phyloP scores from a whole-genome alignment of 768 basidiomycete species.

The Hygrophorus pudorinus region DNA sequence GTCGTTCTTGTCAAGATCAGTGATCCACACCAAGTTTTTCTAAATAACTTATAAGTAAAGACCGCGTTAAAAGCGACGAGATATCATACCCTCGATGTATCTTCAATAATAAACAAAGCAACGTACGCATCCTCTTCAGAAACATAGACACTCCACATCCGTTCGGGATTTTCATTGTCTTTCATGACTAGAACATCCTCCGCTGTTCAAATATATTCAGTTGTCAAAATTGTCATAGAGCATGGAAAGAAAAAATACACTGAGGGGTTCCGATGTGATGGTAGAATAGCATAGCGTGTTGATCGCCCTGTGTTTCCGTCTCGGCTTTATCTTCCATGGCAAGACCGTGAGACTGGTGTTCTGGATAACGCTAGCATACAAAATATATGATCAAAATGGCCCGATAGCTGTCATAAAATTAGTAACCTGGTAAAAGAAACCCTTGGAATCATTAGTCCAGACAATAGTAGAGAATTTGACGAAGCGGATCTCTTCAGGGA shows the following conservation, averaged over 20 bases:
- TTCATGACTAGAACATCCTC: slow-evolving; percentile 60
- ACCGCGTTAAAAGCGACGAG: background rate
- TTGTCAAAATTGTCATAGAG: background rate
- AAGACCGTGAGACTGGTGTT: slow-evolving; percentile 23
- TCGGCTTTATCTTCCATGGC: slow-evolving; percentile 41
- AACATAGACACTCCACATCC: slow-evolving; percentile 48
- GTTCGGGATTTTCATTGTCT: slow-evolving; percentile 53
- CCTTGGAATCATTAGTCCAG: slow-evolving; percentile 73
- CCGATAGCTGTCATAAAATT: background rate
- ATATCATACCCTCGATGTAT: slow-evolving; percentile 47
- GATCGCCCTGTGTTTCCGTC: slow-evolving; percentile 51
- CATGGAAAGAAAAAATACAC: slow-evolving; percentile 26
- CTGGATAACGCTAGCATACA: slow-evolving; percentile 42
- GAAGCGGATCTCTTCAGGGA: slow-evolving; percentile 59
- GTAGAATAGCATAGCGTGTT: slow-evolving; percentile 68
- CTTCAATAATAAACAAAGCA: slow-evolving; percentile 41
- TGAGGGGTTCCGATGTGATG: slow-evolving; percentile 66
- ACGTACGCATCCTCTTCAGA: slow-evolving; percentile 63
- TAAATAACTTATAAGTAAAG: slow-evolving; percentile 16
- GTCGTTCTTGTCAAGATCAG: slow-evolving; percentile 47
- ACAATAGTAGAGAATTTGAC: slow-evolving; percentile 67
- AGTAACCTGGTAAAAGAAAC: slow-evolving; percentile 74
- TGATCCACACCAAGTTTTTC: slow-evolving; percentile 71
- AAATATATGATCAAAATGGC: background rate
- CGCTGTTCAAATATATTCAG: slow-evolving; percentile 27